Evolutionary conservation across 2,329 filamentous ascomycete species (phyloP).

Genomic region (Ophiostoma himal-ulmi): DNA sequence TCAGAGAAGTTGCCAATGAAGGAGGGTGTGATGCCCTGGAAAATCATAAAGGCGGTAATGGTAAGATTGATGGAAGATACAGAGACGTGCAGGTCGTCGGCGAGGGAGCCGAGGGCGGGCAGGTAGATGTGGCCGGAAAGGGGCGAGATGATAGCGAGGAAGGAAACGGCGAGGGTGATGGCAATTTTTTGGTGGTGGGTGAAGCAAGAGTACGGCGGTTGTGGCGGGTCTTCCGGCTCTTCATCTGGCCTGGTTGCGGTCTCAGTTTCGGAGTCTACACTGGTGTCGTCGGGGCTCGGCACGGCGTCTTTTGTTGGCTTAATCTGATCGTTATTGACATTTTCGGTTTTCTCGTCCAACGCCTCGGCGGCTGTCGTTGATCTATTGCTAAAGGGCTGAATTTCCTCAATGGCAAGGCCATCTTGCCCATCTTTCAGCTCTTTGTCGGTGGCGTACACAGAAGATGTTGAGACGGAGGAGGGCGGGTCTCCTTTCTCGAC

Average conservation of each 20-base stretch:
- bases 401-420: neutral
- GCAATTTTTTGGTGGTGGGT: slow-evolving; percentile 30
- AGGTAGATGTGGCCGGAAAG: slow-evolving; percentile 46
- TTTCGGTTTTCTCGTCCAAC: neutral
- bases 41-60: slow-evolving; percentile 52
- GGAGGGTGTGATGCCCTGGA: slow-evolving; percentile 55
- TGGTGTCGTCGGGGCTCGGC: slow-evolving; percentile 16
- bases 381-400: neutral
- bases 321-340: neutral
- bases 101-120: slow-evolving; percentile 41
- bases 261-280: neutral
- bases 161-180: slow-evolving; percentile 36
- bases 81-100: slow-evolving; percentile 38
- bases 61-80: slow-evolving; percentile 43
- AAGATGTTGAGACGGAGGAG: neutral
- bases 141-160: slow-evolving; percentile 41
- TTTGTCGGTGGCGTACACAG: neutral
- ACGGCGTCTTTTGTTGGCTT: slow-evolving; percentile 8
- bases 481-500: neutral
- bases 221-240: neutral
- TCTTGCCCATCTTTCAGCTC: neutral
- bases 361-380: neutral
- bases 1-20: slow-evolving; percentile 53
- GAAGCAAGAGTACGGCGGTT: neutral
- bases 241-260: neutral